These are phyloP conservation scores for Ophiocordyceps australis DNA, from an alignment of 2,329 filamentous ascomycete species.

Conservation along the genomic window DNA sequence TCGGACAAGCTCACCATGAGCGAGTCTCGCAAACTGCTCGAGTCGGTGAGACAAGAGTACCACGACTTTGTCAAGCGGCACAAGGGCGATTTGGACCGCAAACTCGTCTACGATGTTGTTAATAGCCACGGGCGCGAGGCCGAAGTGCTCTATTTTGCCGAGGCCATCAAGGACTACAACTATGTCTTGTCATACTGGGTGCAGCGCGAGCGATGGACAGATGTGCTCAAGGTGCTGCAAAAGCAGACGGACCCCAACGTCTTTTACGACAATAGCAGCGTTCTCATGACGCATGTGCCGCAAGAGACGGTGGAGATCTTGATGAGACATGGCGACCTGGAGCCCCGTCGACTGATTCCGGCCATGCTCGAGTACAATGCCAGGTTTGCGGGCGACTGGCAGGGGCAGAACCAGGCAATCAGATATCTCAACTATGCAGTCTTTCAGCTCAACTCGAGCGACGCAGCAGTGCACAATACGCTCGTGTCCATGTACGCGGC, in stretches of 20 bases:
- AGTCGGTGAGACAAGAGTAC: slow-evolving; percentile 56
- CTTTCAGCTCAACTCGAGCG: slow-evolving; percentile 61
- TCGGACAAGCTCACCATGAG: slow-evolving; percentile 52
- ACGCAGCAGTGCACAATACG: slow-evolving; percentile 90
- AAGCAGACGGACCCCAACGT: slow-evolving; percentile 83
- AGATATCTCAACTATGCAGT: slow-evolving; percentile 89
- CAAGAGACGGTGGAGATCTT: slow-evolving; percentile 84
- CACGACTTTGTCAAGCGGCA: slow-evolving; percentile 76
- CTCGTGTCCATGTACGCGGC: slow-evolving; percentile 92
- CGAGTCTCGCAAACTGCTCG: slow-evolving; percentile 55
- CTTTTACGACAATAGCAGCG: slow-evolving; percentile 92
- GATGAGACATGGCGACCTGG: slow-evolving; percentile 75
- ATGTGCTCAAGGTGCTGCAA: slow-evolving; percentile 76
- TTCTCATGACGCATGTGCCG: slow-evolving; percentile 82
- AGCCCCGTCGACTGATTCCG: slow-evolving; percentile 77
- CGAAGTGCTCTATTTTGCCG: slow-evolving; percentile 83
- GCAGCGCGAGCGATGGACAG: slow-evolving; percentile 79
- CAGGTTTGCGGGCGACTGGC: slow-evolving; percentile 41
- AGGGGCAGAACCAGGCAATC: slow-evolving; percentile 74
- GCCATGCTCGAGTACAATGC: slow-evolving; percentile 89
- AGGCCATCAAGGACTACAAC: slow-evolving; percentile 74
- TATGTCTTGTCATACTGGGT: slow-evolving; percentile 97
- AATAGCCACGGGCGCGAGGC: slow-evolving; percentile 89
- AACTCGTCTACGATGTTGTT: slow-evolving; percentile 89
- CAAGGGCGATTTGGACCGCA: slow-evolving; percentile 73